phyloP scores from a whole-genome alignment of 2,329 filamentous ascomycete species.

The Calonectria honghensis region DNA sequence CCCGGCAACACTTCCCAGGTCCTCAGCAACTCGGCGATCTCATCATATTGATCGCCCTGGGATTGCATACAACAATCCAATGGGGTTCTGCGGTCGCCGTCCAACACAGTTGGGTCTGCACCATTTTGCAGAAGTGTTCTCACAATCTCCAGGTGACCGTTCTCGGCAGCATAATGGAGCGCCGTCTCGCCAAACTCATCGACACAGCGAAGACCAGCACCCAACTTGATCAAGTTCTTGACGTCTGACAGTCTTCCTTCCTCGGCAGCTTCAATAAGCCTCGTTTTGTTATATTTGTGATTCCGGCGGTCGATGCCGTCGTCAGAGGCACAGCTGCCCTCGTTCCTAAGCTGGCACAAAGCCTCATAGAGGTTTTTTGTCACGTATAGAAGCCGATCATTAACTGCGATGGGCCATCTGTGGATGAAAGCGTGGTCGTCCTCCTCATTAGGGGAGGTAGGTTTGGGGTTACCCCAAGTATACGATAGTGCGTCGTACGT shows the following conservation, averaged over 20 bases:
- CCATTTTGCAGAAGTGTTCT: not conserved
- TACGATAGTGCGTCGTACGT: not conserved
- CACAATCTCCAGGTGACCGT: not conserved
- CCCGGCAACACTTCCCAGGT: not conserved
- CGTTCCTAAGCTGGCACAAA: not conserved
- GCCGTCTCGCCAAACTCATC: not conserved
- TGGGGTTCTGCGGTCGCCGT: not conserved
- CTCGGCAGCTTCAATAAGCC: not conserved
- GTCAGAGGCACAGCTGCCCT: not conserved
- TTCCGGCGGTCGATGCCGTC: not conserved
- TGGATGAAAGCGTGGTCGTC: not conserved
- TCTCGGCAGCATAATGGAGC: not conserved
- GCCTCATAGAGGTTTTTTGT: not conserved
- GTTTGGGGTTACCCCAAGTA: not conserved
- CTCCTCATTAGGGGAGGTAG: not conserved
- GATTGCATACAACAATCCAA: not conserved
- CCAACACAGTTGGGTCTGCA: not conserved
- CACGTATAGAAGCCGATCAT: not conserved
- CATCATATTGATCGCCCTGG: not conserved
- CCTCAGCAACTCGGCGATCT: not conserved
- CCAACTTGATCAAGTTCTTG: not conserved
- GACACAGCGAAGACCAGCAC: not conserved
- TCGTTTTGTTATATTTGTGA: not conserved
- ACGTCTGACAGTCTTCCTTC: not conserved
- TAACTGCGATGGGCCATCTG: not conserved